These are phyloP conservation scores for Dothistroma septosporum DNA, from an alignment of 2,329 filamentous ascomycete genomes.

Conservation along the genomic window DNA sequence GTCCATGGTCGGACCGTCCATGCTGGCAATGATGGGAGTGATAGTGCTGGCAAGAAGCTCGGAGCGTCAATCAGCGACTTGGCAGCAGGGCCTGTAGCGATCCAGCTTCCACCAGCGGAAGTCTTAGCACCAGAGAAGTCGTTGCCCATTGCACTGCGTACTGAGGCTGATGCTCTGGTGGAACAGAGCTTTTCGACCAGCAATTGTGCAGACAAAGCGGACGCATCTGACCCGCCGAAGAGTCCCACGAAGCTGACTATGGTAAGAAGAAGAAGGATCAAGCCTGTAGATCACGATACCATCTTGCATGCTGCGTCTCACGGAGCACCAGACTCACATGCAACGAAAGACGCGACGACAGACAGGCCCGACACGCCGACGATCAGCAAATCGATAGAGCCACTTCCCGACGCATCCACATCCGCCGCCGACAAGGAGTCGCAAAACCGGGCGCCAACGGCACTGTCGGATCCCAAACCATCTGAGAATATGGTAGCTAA, in stretches of 20 bases:
- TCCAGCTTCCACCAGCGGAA: neutral
- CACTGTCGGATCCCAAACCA: neutral
- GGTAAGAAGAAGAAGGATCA: neutral
- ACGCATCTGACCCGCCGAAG: neutral
- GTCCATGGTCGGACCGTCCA: too few species aligned
- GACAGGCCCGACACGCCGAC: neutral
- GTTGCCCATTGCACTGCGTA: neutral
- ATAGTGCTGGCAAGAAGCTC: neutral
- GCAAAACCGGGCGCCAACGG: neutral
- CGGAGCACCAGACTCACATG: neutral
- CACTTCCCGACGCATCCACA: too few species aligned
- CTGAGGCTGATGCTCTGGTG: slow-evolving; percentile 18
- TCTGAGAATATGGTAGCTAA: neutral
- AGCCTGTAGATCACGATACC: neutral
- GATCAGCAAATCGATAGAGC: too few species aligned
- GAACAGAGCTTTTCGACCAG: slow-evolving; percentile 15
- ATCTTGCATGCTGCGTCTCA: neutral
- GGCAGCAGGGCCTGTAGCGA: neutral
- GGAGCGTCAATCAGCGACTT: too few species aligned
- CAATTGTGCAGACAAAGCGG: neutral
- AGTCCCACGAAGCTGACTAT: neutral
- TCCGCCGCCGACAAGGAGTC: neutral
- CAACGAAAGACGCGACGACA: neutral
- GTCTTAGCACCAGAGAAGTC: neutral
- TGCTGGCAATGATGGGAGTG: neutral